A percentile compares a stretch with the other conserved stretches of the same genome.
These are phyloP conservation scores for Naganishia onofrii DNA, from an alignment of 768 basidiomycete genomes.

Conservation along the genomic window DNA sequence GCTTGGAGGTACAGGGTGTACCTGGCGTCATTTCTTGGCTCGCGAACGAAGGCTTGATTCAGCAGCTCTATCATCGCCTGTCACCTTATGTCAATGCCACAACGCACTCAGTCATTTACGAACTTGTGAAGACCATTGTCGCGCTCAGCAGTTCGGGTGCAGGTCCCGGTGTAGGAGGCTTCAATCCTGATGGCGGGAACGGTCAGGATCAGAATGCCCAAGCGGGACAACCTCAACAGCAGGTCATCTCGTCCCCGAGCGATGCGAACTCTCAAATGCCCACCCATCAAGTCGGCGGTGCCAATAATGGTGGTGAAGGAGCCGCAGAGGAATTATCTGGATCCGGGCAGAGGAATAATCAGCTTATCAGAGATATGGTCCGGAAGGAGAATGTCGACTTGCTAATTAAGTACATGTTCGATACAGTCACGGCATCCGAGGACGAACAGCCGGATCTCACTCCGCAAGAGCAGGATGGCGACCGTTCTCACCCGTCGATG, in stretches of 20 bases:
- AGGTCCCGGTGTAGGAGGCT: slow-evolving; percentile 47
- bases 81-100: slow-evolving; percentile 72
- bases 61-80: slow-evolving; percentile 73
- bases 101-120: slow-evolving; percentile 79
- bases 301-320: slow-evolving; percentile 13
- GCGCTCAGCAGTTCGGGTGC: slow-evolving; percentile 73
- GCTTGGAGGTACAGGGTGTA: slow-evolving; percentile 78
- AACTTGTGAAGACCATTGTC: slow-evolving; percentile 90
- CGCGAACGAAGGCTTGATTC: slow-evolving; percentile 76
- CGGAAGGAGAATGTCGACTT: slow-evolving; percentile 66
- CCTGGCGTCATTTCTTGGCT: slow-evolving; percentile 88
- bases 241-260: slow-evolving; percentile 10
- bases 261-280: not conserved
- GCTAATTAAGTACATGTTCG: slow-evolving; percentile 72
- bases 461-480: not conserved
- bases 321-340: slow-evolving; percentile 24
- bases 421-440: slow-evolving; percentile 56
- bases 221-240: slow-evolving; percentile 1
- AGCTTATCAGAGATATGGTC: slow-evolving; percentile 84
- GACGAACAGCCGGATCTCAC: slow-evolving; percentile 34
- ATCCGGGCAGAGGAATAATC: slow-evolving; percentile 58
- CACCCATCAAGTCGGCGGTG: not conserved
- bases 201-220: slow-evolving; percentile 39
- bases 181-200: slow-evolving; percentile 67
- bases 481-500: not conserved